phyloP scores from a whole-genome alignment of 495 filamentous ascomycete genomes.

The Talaromyces stipitatus region DNA sequence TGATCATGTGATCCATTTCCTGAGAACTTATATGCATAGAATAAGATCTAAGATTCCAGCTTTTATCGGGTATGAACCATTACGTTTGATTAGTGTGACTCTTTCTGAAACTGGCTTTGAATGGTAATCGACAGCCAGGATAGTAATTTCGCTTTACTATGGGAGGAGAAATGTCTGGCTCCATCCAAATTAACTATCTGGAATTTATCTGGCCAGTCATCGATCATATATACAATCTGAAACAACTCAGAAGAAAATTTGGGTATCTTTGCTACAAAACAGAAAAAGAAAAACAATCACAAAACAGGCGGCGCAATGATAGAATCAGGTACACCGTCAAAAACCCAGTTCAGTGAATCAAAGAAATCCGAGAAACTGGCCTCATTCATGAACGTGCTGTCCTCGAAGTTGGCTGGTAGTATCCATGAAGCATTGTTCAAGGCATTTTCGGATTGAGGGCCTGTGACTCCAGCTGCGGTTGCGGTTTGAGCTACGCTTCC shows the following conservation, averaged over 20 bases:
- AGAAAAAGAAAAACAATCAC: constrained; percentile 11
- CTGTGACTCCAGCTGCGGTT: constrained; percentile 21
- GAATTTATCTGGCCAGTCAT: no score
- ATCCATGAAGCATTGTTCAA: constrained; percentile 28
- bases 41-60: no score
- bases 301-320: constrained; percentile 35
- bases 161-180: no score
- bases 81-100: no score
- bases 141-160: no score
- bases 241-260: background rate
- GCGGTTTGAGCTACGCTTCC: constrained; percentile 20
- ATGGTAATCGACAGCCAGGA: no score
- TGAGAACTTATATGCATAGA: no score
- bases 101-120: no score
- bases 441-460: constrained; percentile 24
- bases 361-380: constrained; percentile 41
- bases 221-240: background rate
- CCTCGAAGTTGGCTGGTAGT: constrained; percentile 33
- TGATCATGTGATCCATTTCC: no score
- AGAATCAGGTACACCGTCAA: constrained; percentile 38
- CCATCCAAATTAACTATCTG: no score
- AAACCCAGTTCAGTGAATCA: constrained; percentile 42
- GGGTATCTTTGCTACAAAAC: background rate
- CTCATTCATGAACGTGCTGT: constrained; percentile 36
- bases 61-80: no score